These are phyloP conservation scores for Neurospora cerealis DNA, from an alignment of 495 filamentous ascomycete genomes.

Conservation along the genomic window DNA sequence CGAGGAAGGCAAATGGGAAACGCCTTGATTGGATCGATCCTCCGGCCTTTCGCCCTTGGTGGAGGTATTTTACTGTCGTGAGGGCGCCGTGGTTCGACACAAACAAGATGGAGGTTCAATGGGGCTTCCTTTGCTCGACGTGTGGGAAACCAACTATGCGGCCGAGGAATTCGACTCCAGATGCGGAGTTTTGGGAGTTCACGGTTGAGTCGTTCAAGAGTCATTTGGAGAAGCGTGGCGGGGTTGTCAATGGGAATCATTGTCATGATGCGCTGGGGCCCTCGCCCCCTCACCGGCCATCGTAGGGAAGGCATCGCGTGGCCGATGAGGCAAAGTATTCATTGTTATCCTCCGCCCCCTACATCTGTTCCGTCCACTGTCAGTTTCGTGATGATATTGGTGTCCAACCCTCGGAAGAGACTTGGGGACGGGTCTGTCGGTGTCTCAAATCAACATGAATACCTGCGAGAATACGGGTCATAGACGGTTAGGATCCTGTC, in stretches of 20 bases:
- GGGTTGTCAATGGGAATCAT: not conserved
- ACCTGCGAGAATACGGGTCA: not conserved
- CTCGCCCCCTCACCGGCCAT: too few relatives aligned
- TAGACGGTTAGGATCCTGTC: too few relatives aligned
- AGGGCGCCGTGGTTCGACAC: not conserved
- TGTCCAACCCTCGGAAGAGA: not conserved
- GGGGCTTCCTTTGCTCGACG: not conserved
- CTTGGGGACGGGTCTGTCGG: not conserved
- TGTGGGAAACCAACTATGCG: not conserved
- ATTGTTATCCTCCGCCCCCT: too few relatives aligned
- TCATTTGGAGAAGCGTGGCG: not conserved
- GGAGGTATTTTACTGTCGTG: not conserved
- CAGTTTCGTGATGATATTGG: not conserved
- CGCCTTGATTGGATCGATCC: not conserved
- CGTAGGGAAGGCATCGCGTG: too few relatives aligned
- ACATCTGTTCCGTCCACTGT: not conserved
- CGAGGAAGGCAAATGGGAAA: not conserved
- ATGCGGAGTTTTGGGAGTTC: not conserved
- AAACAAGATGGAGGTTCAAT: not conserved
- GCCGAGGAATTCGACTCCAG: too few relatives aligned
- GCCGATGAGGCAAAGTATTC: too few relatives aligned
- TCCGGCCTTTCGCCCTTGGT: not conserved
- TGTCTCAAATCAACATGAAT: not conserved
- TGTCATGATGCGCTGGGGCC: not conserved
- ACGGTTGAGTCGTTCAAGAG: not conserved